Conservation (phyloP, 305 asterid species). For the Solanum hybrid region DNA sequence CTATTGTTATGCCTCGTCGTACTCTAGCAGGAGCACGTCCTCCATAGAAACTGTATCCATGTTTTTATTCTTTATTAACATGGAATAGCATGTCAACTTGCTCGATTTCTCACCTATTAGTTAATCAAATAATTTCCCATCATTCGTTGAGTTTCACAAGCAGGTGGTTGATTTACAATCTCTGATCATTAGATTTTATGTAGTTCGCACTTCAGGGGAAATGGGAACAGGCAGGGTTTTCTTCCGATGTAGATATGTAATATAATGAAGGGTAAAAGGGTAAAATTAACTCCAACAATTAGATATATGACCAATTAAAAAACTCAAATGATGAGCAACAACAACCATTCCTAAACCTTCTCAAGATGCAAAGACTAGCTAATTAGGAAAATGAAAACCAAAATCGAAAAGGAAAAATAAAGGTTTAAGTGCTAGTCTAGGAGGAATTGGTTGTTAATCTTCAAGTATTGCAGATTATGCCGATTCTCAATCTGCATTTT, state of each 20-base stretch:
- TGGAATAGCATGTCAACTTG: not conserved
- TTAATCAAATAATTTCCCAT: not conserved
- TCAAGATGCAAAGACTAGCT: not conserved
- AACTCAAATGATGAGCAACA: not conserved
- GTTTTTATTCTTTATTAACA: not conserved
- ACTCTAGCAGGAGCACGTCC: not conserved
- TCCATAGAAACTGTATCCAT: not conserved
- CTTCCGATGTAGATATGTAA: not conserved
- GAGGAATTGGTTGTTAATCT: not conserved
- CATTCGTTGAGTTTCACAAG: not conserved
- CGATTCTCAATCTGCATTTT: not conserved
- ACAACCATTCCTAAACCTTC: not conserved
- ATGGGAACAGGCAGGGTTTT: not conserved
- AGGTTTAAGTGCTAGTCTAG: not conserved
- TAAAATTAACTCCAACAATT: not conserved
- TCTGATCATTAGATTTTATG: not conserved
- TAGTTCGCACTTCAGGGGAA: not conserved
- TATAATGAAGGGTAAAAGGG: not conserved
- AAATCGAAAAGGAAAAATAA: too few species aligned
- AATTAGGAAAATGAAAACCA: not conserved
- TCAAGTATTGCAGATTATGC: not conserved
- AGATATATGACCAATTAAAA: not conserved
- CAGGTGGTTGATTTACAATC: not conserved
- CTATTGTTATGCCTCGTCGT: constrained; percentile 65
- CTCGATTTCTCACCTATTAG: not conserved